These are phyloP conservation scores for Elsinoe ampelina DNA, from an alignment of 2,329 filamentous ascomycete species.

Conservation along the genomic window DNA sequence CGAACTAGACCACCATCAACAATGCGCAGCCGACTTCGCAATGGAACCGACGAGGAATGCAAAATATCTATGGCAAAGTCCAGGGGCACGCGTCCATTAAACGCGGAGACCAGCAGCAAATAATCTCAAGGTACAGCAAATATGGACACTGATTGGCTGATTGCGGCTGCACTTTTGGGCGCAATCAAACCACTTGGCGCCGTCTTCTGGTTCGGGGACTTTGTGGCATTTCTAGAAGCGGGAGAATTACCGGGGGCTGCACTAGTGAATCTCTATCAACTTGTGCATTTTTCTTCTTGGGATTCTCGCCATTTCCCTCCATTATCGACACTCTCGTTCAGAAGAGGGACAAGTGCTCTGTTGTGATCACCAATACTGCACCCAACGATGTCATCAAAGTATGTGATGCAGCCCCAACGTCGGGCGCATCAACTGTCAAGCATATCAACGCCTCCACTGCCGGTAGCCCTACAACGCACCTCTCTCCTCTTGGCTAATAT, in stretches of 20 bases:
- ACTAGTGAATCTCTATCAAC: too few relatives aligned
- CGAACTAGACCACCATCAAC: background rate
- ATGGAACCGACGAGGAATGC: background rate
- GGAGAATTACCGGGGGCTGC: too few relatives aligned
- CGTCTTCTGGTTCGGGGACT: background rate
- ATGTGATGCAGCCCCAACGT: background rate
- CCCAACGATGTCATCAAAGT: background rate
- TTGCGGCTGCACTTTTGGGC: background rate
- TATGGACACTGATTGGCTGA: background rate
- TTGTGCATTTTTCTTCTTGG: too few relatives aligned
- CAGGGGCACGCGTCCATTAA: slow-evolving; percentile 3
- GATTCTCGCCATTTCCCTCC: too few relatives aligned
- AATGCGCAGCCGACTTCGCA: background rate
- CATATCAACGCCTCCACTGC: background rate
- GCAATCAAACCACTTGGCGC: background rate
- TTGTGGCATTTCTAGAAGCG: background rate
- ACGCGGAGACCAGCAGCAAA: slow-evolving; percentile 3
- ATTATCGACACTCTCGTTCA: too few relatives aligned
- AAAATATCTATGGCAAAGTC: background rate
- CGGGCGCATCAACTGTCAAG: background rate
- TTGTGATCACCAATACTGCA: background rate
- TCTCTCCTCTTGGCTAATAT: background rate
- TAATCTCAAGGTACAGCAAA: background rate
- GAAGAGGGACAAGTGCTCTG: background rate
- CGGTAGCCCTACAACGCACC: too few relatives aligned